phyloP scores from a whole-genome alignment of 2,329 filamentous ascomycete species.

The Curvularia sp. region DNA sequence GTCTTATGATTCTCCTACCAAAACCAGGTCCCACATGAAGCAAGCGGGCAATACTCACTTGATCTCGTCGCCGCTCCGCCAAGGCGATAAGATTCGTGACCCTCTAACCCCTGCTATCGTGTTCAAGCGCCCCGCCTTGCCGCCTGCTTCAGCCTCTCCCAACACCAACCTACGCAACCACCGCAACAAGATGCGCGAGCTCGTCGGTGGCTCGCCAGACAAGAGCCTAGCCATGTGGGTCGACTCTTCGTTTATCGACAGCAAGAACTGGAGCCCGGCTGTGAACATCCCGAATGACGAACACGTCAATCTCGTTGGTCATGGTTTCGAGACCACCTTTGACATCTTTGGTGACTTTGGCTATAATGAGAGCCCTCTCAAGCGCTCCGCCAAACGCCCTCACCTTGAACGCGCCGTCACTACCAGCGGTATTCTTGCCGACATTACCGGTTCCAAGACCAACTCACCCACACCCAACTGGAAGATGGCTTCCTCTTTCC shows the following conservation, averaged over 20 bases:
- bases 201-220: conserved; percentile 77
- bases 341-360: conserved; percentile 65
- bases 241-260: conserved; percentile 57
- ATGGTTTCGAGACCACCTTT: conserved; percentile 60
- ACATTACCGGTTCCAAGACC: conserved; percentile 64
- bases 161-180: conserved; percentile 92
- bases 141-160: conserved; percentile 82
- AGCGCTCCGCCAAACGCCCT: conserved; percentile 64
- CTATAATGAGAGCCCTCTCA: conserved; percentile 69
- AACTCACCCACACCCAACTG: conserved; percentile 49
- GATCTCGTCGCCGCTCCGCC: conserved; percentile 53
- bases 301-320: conserved; percentile 59
- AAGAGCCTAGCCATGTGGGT: conserved; percentile 61
- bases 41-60: conserved; percentile 49
- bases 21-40: conserved; percentile 64
- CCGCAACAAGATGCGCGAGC: conserved; percentile 78
- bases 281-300: conserved; percentile 68
- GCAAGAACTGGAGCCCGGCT: conserved; percentile 66
- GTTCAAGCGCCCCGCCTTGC: conserved; percentile 71
- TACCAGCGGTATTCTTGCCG: conserved; percentile 67
- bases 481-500: conserved; percentile 46
- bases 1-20: conserved; percentile 89
- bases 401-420: conserved; percentile 68
- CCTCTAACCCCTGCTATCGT: conserved; percentile 86
- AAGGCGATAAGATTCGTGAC: conserved; percentile 40